Conservation (phyloP, 2,329 filamentous ascomycete species). For the Cytospora piceae region DNA sequence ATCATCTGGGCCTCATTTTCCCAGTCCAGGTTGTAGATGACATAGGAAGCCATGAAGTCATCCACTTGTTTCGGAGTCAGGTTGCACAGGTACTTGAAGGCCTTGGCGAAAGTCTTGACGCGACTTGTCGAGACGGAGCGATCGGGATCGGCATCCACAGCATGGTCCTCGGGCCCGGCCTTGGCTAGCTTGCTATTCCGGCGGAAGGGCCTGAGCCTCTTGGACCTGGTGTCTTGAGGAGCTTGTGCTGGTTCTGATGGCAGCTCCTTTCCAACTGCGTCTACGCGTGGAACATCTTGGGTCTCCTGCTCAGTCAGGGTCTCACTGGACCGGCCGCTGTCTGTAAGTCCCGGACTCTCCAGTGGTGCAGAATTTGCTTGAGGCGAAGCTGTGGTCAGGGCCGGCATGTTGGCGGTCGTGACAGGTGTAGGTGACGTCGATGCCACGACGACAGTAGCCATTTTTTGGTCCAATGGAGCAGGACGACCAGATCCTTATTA, state of each 20-base stretch:
- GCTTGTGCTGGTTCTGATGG: constrained; percentile 25
- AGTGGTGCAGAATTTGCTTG: constrained; percentile 10
- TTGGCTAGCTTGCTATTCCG: constrained; percentile 22
- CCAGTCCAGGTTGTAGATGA: constrained; percentile 62
- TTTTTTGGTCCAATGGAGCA: neutral
- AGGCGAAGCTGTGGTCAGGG: constrained; percentile 5
- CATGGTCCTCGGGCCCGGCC: neutral
- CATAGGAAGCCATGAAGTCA: constrained; percentile 60
- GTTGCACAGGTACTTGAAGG: constrained; percentile 54
- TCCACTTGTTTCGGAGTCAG: constrained; percentile 55
- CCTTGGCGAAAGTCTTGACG: constrained; percentile 52
- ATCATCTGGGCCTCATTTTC: constrained; percentile 53
- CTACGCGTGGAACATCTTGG: constrained; percentile 26
- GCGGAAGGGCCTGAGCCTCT: constrained; percentile 10
- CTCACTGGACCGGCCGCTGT: constrained; percentile 42
- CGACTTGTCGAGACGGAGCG: constrained; percentile 52
- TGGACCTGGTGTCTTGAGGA: constrained; percentile 12
- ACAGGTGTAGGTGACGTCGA: neutral
- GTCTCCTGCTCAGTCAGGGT: constrained; percentile 39
- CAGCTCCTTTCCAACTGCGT: neutral
- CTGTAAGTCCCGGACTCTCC: constrained; percentile 31
- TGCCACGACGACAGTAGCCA: constrained; percentile 25
- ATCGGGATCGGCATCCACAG: constrained; percentile 39
- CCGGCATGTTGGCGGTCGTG: constrained; percentile 2
- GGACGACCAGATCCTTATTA: neutral